phyloP scores from a whole-genome alignment of 2,329 filamentous ascomycete genomes.

The Helotiales sp. region DNA sequence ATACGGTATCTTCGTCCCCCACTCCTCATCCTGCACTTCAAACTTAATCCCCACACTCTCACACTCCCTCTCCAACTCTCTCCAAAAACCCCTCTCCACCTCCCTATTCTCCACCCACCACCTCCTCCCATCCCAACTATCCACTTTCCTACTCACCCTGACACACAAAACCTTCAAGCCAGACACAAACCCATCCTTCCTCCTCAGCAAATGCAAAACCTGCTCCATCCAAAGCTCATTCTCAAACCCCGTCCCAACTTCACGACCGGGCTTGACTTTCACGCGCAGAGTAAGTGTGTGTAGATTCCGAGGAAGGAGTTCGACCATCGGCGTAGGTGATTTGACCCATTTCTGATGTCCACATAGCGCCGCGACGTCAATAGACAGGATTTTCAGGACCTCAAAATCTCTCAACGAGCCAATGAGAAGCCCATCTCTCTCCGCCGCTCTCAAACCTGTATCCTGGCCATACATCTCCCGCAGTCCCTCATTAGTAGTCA shows the following conservation, averaged over 20 bases:
- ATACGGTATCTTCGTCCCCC: conserved; percentile 13
- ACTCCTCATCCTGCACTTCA: background rate
- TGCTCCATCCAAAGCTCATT: conserved; percentile 13
- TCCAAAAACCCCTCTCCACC: background rate
- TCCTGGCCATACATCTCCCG: background rate
- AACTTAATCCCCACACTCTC: conserved; percentile 6
- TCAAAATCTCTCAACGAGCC: conserved; percentile 23
- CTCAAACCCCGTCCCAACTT: background rate
- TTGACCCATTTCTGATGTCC: conserved; percentile 23
- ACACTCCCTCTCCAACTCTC: conserved; percentile 5
- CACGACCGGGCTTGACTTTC: background rate
- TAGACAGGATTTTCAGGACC: conserved; percentile 14
- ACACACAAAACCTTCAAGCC: conserved; percentile 2
- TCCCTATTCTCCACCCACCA: background rate
- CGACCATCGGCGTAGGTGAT: conserved; percentile 8
- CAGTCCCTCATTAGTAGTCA: conserved; percentile 1
- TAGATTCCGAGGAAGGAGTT: conserved; percentile 18
- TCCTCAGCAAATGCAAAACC: background rate
- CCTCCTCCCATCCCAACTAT: background rate
- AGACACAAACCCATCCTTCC: background rate
- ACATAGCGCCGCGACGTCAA: conserved; percentile 22
- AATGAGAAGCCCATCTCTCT: conserved; percentile 13
- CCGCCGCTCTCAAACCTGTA: background rate
- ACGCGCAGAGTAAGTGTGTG: conserved; percentile 13
- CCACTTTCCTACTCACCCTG: background rate